A percentile compares a stretch with the other conserved stretches of the same genome.
These are phyloP conservation scores for Volvox reticuliferus DNA, from an alignment of 139 green algal species.

Conservation along the genomic window DNA sequence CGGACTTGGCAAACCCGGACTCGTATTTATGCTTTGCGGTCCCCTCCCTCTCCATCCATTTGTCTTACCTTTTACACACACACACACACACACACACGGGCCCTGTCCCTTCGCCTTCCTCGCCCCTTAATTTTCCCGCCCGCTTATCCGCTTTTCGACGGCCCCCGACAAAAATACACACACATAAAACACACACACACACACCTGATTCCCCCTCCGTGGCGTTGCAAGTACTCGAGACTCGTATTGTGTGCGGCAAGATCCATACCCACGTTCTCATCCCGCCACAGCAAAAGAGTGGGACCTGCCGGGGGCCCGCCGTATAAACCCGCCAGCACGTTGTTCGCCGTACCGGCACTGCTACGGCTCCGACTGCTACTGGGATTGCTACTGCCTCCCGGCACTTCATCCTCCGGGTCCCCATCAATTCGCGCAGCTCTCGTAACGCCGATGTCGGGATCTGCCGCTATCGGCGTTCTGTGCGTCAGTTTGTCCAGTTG, in stretches of 20 bases:
- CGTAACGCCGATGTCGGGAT: neutral
- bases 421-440: neutral
- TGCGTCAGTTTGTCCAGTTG: too few relatives aligned
- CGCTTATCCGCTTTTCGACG: too few relatives aligned
- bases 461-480: neutral
- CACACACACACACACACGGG: too few relatives aligned
- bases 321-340: neutral
- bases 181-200: neutral
- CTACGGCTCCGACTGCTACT: neutral
- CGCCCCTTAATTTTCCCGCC: too few relatives aligned
- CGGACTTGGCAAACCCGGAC: too few relatives aligned
- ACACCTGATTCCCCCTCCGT: conserved; percentile 31
- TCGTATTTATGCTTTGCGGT: too few relatives aligned
- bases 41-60: too few relatives aligned
- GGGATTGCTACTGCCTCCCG: neutral
- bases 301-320: neutral
- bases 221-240: conserved; percentile 62
- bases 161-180: too few relatives aligned
- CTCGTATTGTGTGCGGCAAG: conserved; percentile 82
- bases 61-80: too few relatives aligned
- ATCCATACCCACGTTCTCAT: conserved; percentile 86
- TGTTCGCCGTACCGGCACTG: neutral
- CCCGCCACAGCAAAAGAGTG: conserved; percentile 10
- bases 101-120: too few relatives aligned
- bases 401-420: neutral